These are phyloP conservation scores for Patellifolia procumbens DNA, from an alignment of 179 eudicot species.

Conservation along the genomic window DNA sequence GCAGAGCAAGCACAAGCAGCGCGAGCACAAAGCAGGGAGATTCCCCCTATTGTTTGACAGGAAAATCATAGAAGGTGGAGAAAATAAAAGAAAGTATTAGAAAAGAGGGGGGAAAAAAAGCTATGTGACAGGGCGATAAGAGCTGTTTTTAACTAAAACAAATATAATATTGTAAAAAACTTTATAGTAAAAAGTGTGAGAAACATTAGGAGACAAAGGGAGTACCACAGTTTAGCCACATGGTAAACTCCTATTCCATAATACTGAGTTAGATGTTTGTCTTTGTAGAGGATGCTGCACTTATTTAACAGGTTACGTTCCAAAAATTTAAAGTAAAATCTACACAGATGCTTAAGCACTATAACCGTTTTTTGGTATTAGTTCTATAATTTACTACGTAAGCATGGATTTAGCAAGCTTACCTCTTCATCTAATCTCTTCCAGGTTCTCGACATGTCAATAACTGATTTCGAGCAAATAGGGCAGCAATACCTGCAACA, in stretches of 20 bases:
- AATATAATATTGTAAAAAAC: too few species aligned
- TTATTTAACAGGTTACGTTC: not conserved
- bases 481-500: slow-evolving; percentile 76
- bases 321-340: not conserved
- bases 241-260: not conserved
- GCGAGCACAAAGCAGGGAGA: too few species aligned
- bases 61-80: too few species aligned
- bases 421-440: slow-evolving; percentile 89
- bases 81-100: too few species aligned
- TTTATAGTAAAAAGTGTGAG: not conserved
- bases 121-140: too few species aligned
- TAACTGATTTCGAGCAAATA: slow-evolving; percentile 80
- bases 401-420: slow-evolving; percentile 8
- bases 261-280: too few species aligned
- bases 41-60: too few species aligned
- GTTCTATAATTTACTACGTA: not conserved
- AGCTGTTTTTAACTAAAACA: too few species aligned
- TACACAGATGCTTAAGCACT: not conserved
- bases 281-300: not conserved
- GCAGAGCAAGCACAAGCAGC: too few species aligned
- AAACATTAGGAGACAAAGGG: not conserved
- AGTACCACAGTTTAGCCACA: not conserved
- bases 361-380: not conserved
- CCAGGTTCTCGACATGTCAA: slow-evolving; percentile 86
- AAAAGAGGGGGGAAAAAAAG: too few species aligned